These are phyloP conservation scores for Colletotrichum sp. DNA, from an alignment of 2,329 filamentous ascomycete genomes.

Conservation along the genomic window DNA sequence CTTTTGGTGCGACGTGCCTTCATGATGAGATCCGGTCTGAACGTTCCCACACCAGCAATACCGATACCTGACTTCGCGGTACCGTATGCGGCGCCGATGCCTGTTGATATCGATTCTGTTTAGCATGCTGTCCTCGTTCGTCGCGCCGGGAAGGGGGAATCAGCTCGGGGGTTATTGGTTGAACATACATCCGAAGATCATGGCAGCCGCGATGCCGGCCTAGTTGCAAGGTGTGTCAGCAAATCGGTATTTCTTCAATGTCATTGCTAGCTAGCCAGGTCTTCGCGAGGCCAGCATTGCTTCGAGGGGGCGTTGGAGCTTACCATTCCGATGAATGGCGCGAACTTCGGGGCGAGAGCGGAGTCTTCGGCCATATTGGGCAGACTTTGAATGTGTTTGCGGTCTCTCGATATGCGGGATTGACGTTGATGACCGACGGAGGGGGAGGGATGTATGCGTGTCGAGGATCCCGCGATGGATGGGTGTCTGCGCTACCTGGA, in stretches of 20 bases:
- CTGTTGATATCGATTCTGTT: slow-evolving; percentile 35
- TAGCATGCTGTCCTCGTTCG: slow-evolving; percentile 5
- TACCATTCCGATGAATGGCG: slow-evolving; percentile 89
- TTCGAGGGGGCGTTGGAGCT: slow-evolving; percentile 35
- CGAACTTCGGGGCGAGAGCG: slow-evolving; percentile 77
- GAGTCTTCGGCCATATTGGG: slow-evolving; percentile 57
- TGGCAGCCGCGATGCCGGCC: slow-evolving; percentile 80
- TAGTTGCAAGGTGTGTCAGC: slow-evolving; percentile 39
- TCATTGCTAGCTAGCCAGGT: not conserved
- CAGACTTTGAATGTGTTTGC: not conserved
- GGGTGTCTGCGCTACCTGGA: slow-evolving; percentile 19
- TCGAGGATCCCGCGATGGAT: slow-evolving; percentile 17
- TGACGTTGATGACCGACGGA: slow-evolving; percentile 25
- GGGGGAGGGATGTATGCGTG: slow-evolving; percentile 17
- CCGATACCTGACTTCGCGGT: slow-evolving; percentile 89
- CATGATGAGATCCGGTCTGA: slow-evolving; percentile 88
- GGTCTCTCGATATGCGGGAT: slow-evolving; percentile 9
- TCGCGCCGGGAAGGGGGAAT: slow-evolving; percentile 13
- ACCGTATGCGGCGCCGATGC: slow-evolving; percentile 80
- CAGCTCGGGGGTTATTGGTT: slow-evolving; percentile 30
- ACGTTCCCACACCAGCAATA: slow-evolving; percentile 84
- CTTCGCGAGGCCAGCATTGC: not conserved
- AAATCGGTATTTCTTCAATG: slow-evolving; percentile 10
- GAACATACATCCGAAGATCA: slow-evolving; percentile 79
- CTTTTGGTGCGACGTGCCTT: slow-evolving; percentile 62